Conservation (phyloP, 257 asterid species). For the Solanum paucissectum region DNA sequence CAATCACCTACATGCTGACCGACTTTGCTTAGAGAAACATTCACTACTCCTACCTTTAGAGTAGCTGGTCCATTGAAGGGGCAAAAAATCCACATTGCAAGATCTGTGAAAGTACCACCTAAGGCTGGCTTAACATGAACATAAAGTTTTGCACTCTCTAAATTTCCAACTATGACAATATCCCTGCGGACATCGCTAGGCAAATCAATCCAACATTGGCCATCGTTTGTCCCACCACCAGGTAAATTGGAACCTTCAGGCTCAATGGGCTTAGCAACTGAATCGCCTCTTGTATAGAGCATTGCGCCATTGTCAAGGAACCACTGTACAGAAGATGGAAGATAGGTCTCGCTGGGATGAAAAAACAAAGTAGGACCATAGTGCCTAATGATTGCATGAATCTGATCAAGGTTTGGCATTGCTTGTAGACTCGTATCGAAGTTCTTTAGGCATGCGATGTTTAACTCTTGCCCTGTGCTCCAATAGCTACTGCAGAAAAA, state of each 20-base stretch:
- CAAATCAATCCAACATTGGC: constrained; percentile 76
- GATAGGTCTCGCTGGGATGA: constrained; percentile 70
- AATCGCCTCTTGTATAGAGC: constrained; percentile 24
- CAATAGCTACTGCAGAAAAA: constrained; percentile 44
- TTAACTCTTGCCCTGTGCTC: constrained; percentile 30
- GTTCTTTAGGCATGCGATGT: constrained; percentile 65
- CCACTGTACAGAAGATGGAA: constrained; percentile 91
- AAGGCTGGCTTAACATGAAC: constrained; percentile 78
- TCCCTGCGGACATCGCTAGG: constrained; percentile 40
- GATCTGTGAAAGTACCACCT: constrained; percentile 86
- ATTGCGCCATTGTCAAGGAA: constrained; percentile 67
- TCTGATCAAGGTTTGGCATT: constrained; percentile 79
- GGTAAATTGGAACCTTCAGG: constrained; percentile 68
- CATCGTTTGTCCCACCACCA: constrained; percentile 59
- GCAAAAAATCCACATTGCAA: constrained; percentile 81
- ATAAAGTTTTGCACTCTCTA: constrained; percentile 70
- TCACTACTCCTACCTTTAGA: constrained; percentile 52
- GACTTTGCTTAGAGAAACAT: constrained; percentile 43
- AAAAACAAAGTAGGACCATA: constrained; percentile 81
- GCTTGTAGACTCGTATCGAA: constrained; percentile 37
- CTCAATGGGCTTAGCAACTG: constrained; percentile 41
- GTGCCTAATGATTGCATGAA: constrained; percentile 53
- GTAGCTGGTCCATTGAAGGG: constrained; percentile 91
- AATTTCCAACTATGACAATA: constrained; percentile 45
- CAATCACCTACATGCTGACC: constrained; percentile 96